Evolutionary conservation across 805 yeast species (phyloP).

Genomic region (Aciculoconidium aculeatum): DNA sequence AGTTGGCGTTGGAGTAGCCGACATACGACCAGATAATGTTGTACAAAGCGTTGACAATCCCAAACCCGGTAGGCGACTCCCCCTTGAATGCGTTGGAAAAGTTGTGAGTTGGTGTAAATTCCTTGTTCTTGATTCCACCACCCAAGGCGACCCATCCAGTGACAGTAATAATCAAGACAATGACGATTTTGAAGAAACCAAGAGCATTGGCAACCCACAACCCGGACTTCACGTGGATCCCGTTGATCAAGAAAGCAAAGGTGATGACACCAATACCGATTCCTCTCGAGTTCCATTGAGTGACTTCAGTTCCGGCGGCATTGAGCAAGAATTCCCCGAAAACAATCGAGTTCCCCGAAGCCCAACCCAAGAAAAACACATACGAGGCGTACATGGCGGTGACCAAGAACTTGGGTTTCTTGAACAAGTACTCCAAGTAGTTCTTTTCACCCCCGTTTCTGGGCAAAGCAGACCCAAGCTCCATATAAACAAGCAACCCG

Average conservation of each 20-base stretch:
- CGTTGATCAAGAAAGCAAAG: constrained; percentile 61
- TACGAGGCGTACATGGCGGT: constrained; percentile 62
- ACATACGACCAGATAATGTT: constrained; percentile 82
- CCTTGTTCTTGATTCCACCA: constrained; percentile 52
- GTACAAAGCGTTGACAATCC: constrained; percentile 69
- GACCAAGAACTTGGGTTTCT: constrained; percentile 61
- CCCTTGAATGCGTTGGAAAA: constrained; percentile 56
- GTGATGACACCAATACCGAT: constrained; percentile 71
- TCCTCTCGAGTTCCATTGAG: constrained; percentile 73
- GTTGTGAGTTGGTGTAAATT: constrained; percentile 49
- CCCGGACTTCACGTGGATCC: constrained; percentile 58
- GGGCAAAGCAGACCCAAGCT: constrained; percentile 70
- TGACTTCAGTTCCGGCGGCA: constrained; percentile 64
- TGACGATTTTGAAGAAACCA: constrained; percentile 69
- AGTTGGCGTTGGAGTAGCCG: constrained; percentile 79
- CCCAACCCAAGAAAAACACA: constrained; percentile 76
- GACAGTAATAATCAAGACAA: constrained; percentile 61
- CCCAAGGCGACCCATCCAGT: constrained; percentile 83
- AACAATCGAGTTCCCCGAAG: constrained; percentile 76
- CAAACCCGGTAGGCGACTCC: constrained; percentile 52
- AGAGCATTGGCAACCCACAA: constrained; percentile 55
- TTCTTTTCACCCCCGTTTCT: constrained; percentile 86
- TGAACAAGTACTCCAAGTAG: constrained; percentile 66
- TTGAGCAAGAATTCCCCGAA: constrained; percentile 72
- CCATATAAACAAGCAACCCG: constrained; percentile 64